Percentiles rank a stretch among this genome's conserved stretches.
Conservation (phyloP, 179 eudicot species). For the Sideroxylon spinosum region DNA sequence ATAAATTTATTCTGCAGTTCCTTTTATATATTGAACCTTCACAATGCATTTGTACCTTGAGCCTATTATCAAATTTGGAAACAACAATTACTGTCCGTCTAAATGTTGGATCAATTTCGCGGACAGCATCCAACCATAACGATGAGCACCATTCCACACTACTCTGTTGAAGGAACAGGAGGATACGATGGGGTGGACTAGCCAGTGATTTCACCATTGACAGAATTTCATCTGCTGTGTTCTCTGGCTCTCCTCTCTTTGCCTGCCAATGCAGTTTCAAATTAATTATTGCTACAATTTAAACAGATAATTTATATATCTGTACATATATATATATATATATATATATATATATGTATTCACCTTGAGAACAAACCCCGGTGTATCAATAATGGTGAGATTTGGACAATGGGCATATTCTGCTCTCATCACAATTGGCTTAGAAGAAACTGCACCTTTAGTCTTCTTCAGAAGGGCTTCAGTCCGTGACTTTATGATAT, state of each 20-base stretch:
- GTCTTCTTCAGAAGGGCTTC: slow-evolving; percentile 69
- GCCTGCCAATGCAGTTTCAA: slow-evolving; percentile 47
- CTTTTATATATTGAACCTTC: too few relatives aligned
- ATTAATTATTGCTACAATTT: slow-evolving; percentile 1
- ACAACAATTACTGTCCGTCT: slow-evolving; percentile 79
- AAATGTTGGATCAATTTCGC: slow-evolving; percentile 89
- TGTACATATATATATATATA: background rate
- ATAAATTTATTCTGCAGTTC: background rate
- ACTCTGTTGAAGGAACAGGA: slow-evolving; percentile 95
- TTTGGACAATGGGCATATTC: slow-evolving; percentile 98
- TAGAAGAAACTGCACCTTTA: slow-evolving; percentile 75
- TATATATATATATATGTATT: background rate
- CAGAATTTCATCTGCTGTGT: slow-evolving; percentile 84
- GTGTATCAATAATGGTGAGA: slow-evolving; percentile 94
- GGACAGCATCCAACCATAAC: slow-evolving; percentile 88
- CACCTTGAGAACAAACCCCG: slow-evolving; percentile 97
- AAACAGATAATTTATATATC: background rate
- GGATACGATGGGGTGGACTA: slow-evolving; percentile 92
- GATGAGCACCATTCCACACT: slow-evolving; percentile 99
- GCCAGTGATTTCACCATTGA: slow-evolving; percentile 97
- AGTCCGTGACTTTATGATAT: slow-evolving; percentile 78
- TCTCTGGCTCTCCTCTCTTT: slow-evolving; percentile 95
- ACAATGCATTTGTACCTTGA: slow-evolving; percentile 51
- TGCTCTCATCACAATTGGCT: slow-evolving; percentile 96
- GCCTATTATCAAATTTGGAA: slow-evolving; percentile 95